phyloP scores from a whole-genome alignment of 179 eudicot species.

The Pouteria campechiana region DNA sequence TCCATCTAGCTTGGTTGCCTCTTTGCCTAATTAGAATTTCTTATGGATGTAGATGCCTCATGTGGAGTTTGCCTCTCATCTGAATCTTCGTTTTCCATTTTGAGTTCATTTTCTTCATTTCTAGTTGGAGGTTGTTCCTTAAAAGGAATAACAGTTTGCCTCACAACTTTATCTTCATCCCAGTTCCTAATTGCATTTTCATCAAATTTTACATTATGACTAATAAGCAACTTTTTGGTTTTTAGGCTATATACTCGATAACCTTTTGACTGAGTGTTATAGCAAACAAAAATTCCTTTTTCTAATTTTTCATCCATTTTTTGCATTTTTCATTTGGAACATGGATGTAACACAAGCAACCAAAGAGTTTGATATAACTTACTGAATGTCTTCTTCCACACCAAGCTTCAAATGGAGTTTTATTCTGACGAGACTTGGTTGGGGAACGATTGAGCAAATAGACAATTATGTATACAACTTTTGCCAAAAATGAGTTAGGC shows the following conservation, averaged over 20 bases:
- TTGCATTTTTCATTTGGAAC: neutral
- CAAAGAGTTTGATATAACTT: neutral
- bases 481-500: no score
- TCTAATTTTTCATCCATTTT: neutral
- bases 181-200: neutral
- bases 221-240: neutral
- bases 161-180: neutral
- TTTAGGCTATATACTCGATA: neutral
- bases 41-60: no score
- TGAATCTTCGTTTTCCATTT: no score
- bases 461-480: no score
- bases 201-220: neutral
- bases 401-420: neutral
- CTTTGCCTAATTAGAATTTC: no score
- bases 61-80: no score
- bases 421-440: neutral
- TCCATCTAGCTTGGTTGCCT: no score
- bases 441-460: neutral
- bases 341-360: neutral
- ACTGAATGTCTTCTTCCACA: neutral
- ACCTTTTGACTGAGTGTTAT: conserved; percentile 2
- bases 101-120: no score
- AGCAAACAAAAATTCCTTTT: neutral
- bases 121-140: no score
- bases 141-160: no score